These are phyloP conservation scores for Stygiomarasmius scandens DNA, from an alignment of 1,284 basidiomycete genomes.

Conservation along the genomic window DNA sequence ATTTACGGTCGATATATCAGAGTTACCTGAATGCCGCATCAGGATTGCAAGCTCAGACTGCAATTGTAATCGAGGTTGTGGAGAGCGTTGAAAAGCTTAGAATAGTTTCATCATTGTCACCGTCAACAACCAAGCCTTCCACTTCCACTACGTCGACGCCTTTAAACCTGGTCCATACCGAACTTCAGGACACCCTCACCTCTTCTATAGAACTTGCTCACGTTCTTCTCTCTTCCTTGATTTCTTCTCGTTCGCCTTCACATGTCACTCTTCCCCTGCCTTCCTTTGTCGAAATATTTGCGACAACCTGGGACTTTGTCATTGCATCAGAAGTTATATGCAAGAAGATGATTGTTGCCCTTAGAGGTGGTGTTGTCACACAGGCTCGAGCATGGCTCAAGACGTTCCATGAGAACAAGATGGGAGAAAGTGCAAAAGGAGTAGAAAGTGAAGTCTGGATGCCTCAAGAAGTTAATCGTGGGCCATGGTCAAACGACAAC, in stretches of 20 bases:
- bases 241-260: constrained; percentile 77
- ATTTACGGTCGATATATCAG: constrained; percentile 66
- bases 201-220: constrained; percentile 87
- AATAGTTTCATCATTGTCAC: constrained; percentile 3
- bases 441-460: constrained; percentile 94
- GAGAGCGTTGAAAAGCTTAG: constrained; percentile 39
- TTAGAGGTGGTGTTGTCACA: constrained; percentile 81
- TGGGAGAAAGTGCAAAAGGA: constrained; percentile 83
- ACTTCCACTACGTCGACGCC: constrained; percentile 5
- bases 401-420: constrained; percentile 81
- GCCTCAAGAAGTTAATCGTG: constrained; percentile 72
- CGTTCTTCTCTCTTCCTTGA: constrained; percentile 75
- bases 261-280: constrained; percentile 74
- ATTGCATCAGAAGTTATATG: constrained; percentile 84
- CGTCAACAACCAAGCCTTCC: constrained; percentile 5
- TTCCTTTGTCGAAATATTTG: constrained; percentile 84
- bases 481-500: background rate
- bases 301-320: constrained; percentile 88
- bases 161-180: constrained; percentile 52
- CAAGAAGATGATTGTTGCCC: constrained; percentile 88
- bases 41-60: constrained; percentile 69
- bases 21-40: constrained; percentile 74
- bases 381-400: constrained; percentile 62
- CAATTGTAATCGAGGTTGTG: constrained; percentile 64
- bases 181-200: constrained; percentile 74